phyloP scores from a whole-genome alignment of 306 rosid genomes.

The Bauhinia variegata region DNA sequence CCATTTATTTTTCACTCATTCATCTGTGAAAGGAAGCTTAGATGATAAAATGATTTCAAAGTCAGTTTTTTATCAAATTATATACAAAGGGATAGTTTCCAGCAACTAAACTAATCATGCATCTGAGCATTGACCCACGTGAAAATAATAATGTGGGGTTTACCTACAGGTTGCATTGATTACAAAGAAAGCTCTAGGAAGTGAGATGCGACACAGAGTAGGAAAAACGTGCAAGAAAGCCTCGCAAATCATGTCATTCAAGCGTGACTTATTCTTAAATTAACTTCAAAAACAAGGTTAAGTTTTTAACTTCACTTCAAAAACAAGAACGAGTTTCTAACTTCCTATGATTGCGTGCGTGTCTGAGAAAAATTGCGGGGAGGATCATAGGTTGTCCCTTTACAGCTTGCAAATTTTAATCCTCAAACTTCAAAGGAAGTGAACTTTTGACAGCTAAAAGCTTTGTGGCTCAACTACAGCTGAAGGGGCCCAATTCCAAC shows the following conservation, averaged over 20 bases:
- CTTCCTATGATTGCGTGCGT: neutral
- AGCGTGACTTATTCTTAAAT: conserved; percentile 4
- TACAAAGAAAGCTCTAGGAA: neutral
- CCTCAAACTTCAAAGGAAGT: neutral
- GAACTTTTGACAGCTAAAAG: conserved; percentile 2
- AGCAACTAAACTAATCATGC: neutral
- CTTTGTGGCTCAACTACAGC: conserved; percentile 15
- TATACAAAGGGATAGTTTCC: neutral
- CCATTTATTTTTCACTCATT: too few species aligned
- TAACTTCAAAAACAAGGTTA: neutral
- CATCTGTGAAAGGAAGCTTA: neutral
- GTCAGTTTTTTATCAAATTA: neutral
- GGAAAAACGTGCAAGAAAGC: conserved; percentile 40
- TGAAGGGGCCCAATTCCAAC: neutral
- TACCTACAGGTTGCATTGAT: conserved; percentile 7
- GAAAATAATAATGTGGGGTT: conserved; percentile 15
- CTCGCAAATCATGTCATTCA: conserved; percentile 1
- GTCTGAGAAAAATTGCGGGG: neutral
- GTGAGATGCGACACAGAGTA: conserved; percentile 12
- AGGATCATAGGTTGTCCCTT: neutral
- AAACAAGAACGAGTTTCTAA: neutral
- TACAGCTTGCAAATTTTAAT: neutral
- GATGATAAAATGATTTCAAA: neutral
- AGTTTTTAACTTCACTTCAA: conserved; percentile 8
- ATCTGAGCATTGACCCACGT: neutral